Evolutionary conservation across 768 basidiomycete species (phyloP).

Genomic region (Leucogyrophana mollusca): DNA sequence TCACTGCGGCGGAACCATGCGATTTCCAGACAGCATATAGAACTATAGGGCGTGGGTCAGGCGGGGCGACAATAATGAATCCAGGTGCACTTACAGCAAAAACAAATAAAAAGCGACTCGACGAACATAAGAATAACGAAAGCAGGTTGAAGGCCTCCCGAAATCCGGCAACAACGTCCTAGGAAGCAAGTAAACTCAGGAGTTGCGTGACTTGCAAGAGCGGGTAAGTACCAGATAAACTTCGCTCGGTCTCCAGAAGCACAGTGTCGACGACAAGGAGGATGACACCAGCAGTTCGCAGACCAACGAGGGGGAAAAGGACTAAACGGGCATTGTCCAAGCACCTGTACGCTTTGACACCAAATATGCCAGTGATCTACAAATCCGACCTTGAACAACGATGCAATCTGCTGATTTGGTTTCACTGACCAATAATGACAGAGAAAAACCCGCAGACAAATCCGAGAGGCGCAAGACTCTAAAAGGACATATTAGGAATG

Average conservation of each 20-base stretch:
- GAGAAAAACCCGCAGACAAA: constrained; percentile 33
- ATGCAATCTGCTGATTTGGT: background rate
- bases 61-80: background rate
- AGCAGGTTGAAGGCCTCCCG: constrained; percentile 32
- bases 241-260: constrained; percentile 36
- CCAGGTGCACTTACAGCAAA: constrained; percentile 50
- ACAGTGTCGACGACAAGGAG: constrained; percentile 43
- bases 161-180: constrained; percentile 49
- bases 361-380: constrained; percentile 62
- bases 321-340: constrained; percentile 59
- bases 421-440: constrained; percentile 38
- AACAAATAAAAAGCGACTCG: constrained; percentile 57
- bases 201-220: background rate
- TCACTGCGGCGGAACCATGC: constrained; percentile 45
- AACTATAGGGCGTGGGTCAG: constrained; percentile 35
- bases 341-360: constrained; percentile 66
- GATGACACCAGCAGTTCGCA: constrained; percentile 41
- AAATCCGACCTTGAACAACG: constrained; percentile 1
- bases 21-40: constrained; percentile 55
- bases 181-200: background rate
- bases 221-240: constrained; percentile 44
- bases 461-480: constrained; percentile 41
- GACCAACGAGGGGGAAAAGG: constrained; percentile 37
- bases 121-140: constrained; percentile 48
- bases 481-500: background rate